Evolutionary conservation across 345 rosid species (phyloP).

Genomic region (Leavenworthia alabamica): DNA sequence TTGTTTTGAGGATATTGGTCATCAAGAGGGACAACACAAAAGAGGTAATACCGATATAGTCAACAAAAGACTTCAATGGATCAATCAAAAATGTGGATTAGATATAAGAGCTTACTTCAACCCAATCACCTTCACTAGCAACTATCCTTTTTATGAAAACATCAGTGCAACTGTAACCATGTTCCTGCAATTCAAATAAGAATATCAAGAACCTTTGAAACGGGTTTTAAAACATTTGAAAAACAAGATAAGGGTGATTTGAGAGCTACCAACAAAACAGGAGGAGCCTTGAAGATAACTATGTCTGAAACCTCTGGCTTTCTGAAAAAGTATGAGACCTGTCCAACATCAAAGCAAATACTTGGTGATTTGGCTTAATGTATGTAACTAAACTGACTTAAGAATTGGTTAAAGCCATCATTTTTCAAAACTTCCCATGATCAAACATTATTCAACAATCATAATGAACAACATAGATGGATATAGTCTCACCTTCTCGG

Average conservation of each 20-base stretch:
- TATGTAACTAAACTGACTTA: neutral
- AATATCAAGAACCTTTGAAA: conserved; percentile 1
- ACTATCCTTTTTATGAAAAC: conserved; percentile 88
- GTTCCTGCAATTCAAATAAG: conserved; percentile 41
- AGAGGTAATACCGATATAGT: neutral
- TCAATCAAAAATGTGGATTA: conserved; percentile 14
- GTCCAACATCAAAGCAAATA: conserved; percentile 9
- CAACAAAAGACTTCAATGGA: conserved; percentile 16
- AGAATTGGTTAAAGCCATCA: neutral
- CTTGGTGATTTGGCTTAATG: neutral
- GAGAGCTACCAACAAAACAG: conserved; percentile 49
- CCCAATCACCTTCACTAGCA: conserved; percentile 80
- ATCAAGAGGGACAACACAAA: conserved; percentile 1
- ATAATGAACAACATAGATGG: no score
- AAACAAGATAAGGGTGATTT: neutral
- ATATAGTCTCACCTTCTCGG: conserved; percentile 75
- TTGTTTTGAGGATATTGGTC: no score
- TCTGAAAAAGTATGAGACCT: conserved; percentile 80
- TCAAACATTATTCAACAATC: neutral
- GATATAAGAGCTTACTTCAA: conserved; percentile 56
- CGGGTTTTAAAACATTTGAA: neutral
- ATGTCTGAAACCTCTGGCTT: conserved; percentile 81
- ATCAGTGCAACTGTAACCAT: conserved; percentile 57
- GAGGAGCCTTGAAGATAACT: conserved; percentile 86
- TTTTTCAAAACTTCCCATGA: neutral